Percentiles rank a stretch among this genome's conserved stretches.
Evolutionary conservation across 2,329 filamentous ascomycete species (phyloP).

Genomic region (Hymenoscyphus albidus): DNA sequence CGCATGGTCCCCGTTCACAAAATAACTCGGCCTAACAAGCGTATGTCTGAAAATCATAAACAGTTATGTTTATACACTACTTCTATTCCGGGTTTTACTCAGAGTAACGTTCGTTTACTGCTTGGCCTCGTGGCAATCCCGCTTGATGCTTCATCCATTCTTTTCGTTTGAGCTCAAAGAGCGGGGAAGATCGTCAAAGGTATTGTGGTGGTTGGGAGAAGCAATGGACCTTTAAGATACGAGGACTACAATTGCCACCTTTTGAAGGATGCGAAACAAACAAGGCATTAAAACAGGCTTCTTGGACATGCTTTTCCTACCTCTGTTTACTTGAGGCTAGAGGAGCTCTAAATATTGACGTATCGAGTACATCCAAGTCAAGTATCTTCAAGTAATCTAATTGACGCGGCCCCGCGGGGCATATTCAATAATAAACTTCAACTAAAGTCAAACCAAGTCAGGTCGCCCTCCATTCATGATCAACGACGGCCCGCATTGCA

Average conservation of each 20-base stretch:
- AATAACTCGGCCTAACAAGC: neutral
- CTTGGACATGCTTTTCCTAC: neutral
- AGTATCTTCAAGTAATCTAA: neutral
- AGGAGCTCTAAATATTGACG: neutral
- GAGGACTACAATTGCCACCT: neutral
- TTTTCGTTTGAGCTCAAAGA: neutral
- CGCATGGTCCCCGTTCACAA: constrained; percentile 3
- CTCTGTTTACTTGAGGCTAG: neutral
- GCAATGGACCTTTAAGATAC: neutral
- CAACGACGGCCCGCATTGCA: neutral
- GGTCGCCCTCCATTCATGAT: neutral
- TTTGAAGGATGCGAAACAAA: neutral
- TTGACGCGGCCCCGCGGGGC: neutral
- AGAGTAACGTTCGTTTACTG: neutral
- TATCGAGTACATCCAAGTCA: neutral
- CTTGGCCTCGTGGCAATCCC: neutral
- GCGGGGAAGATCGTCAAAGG: neutral
- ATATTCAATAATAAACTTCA: neutral
- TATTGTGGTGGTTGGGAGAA: neutral
- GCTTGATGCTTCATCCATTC: neutral
- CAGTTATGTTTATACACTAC: neutral
- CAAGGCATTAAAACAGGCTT: neutral
- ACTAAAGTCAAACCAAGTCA: neutral
- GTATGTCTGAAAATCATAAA: neutral
- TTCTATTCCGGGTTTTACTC: neutral